phyloP scores from a whole-genome alignment of 2,329 filamentous ascomycete genomes.

The Samsoniella hepiali region DNA sequence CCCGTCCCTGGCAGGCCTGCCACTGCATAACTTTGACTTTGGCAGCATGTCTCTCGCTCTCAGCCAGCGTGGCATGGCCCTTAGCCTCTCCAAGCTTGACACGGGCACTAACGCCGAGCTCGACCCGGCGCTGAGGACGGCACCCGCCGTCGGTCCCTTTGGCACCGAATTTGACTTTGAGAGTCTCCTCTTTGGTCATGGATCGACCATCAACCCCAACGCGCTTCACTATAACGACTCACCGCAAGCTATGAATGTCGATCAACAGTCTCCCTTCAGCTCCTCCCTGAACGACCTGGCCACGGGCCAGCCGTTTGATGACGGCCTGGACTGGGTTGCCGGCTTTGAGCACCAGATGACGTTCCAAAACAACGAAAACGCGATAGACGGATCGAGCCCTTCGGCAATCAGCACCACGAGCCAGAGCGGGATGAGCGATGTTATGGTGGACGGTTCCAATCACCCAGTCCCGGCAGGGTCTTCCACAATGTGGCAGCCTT shows the following conservation, averaged over 20 bases:
- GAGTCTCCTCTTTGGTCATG: conserved; percentile 63
- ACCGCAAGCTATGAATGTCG: conserved; percentile 62
- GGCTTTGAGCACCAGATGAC: conserved; percentile 77
- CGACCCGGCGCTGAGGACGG: conserved; percentile 70
- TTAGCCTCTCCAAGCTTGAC: conserved; percentile 78
- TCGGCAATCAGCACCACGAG: conserved; percentile 94
- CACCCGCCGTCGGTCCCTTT: conserved; percentile 64
- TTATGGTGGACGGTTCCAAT: conserved; percentile 80
- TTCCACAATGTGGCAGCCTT: conserved; percentile 65
- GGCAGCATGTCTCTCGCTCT: conserved; percentile 68
- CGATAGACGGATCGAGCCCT: conserved; percentile 88
- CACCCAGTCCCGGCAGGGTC: conserved; percentile 53
- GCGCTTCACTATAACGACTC: conserved; percentile 82
- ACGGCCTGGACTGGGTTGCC: conserved; percentile 77
- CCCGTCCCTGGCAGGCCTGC: conserved; percentile 68
- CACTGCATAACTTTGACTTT: conserved; percentile 58
- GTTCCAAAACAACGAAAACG: conserved; percentile 70
- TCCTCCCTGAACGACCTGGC: conserved; percentile 57
- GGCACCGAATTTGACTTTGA: conserved; percentile 68
- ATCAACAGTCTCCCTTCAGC: conserved; percentile 59
- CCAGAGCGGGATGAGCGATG: conserved; percentile 85
- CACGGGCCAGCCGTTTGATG: conserved; percentile 61
- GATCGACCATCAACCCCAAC: conserved; percentile 65
- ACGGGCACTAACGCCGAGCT: conserved; percentile 67
- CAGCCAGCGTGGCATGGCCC: conserved; percentile 62